Evolutionary conservation across 495 filamentous ascomycete genomes (phyloP).

Genomic region (Penicillium bovifimosum): DNA sequence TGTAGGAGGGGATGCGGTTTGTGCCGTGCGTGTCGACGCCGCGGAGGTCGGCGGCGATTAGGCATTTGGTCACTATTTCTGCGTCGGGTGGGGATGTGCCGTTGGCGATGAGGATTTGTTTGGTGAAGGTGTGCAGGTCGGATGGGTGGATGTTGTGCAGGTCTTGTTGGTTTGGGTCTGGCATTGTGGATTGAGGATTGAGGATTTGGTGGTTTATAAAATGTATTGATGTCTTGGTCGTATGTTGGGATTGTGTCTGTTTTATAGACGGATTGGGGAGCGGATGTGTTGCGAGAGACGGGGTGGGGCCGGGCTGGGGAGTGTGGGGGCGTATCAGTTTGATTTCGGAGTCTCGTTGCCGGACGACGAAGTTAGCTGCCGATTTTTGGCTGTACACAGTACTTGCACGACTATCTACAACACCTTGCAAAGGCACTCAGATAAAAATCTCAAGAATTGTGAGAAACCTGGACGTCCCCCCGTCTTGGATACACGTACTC

Average conservation of each 20-base stretch:
- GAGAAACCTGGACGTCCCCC: too few species aligned
- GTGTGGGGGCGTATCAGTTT: background rate
- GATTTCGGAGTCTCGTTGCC: background rate
- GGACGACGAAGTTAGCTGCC: too few species aligned
- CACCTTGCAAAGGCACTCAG: too few species aligned
- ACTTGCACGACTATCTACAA: too few species aligned
- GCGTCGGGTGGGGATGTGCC: conserved; percentile 53
- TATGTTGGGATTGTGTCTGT: background rate
- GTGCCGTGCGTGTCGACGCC: conserved; percentile 75
- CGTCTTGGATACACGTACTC: too few species aligned
- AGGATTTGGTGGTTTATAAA: background rate
- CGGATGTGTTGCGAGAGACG: background rate
- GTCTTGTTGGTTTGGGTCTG: conserved; percentile 12
- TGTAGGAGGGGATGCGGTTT: conserved; percentile 71
- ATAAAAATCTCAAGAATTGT: too few species aligned
- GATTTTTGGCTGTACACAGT: too few species aligned
- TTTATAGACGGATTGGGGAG: background rate
- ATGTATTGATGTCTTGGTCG: background rate
- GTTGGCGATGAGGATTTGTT: conserved; percentile 49
- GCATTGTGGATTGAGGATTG: conserved; percentile 6
- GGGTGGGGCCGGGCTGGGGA: background rate
- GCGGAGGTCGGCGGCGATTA: conserved; percentile 68
- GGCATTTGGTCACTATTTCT: conserved; percentile 51
- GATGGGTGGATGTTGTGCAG: conserved; percentile 24
- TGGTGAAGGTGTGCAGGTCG: conserved; percentile 35